These are phyloP conservation scores for Microdochium trichocladiopsis DNA, from an alignment of 2,329 filamentous ascomycete genomes.

Conservation along the genomic window DNA sequence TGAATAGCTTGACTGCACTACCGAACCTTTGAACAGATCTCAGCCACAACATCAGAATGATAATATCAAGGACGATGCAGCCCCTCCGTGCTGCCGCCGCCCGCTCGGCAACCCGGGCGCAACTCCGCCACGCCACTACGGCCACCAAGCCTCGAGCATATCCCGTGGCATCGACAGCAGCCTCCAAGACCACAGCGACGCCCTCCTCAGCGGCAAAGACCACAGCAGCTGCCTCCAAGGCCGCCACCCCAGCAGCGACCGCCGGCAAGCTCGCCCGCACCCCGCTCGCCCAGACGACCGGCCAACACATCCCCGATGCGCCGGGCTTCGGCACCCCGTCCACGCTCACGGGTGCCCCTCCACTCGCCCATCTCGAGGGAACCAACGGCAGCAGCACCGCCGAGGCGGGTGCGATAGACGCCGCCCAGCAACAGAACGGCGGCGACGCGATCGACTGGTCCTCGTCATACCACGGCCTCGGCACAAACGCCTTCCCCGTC, in stretches of 20 bases:
- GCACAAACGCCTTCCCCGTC: constrained; percentile 59
- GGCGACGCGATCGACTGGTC: constrained; percentile 63
- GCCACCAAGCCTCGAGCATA: constrained; percentile 1
- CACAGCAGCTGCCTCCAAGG: constrained; percentile 4
- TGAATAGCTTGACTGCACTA: too few species aligned
- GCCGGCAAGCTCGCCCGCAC: constrained; percentile 5
- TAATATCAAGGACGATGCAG: constrained; percentile 1
- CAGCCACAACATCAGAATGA: not conserved
- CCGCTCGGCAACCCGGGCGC: not conserved
- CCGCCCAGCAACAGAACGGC: constrained; percentile 2
- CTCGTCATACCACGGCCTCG: constrained; percentile 75
- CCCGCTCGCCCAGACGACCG: constrained; percentile 15
- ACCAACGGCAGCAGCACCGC: not conserved
- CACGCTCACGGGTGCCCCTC: not conserved
- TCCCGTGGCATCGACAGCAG: not conserved
- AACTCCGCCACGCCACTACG: constrained; percentile 9
- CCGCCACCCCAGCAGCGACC: constrained; percentile 1
- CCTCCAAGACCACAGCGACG: constrained; percentile 1
- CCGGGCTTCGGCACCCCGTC: not conserved
- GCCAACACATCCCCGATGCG: not conserved
- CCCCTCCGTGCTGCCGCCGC: constrained; percentile 1
- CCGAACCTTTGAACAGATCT: too few species aligned
- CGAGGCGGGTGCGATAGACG: not conserved
- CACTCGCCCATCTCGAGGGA: not conserved
- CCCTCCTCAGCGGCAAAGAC: constrained; percentile 5